Conservation (phyloP, 2,329 filamentous ascomycete species). For the Arachnopeziza araneosa region DNA sequence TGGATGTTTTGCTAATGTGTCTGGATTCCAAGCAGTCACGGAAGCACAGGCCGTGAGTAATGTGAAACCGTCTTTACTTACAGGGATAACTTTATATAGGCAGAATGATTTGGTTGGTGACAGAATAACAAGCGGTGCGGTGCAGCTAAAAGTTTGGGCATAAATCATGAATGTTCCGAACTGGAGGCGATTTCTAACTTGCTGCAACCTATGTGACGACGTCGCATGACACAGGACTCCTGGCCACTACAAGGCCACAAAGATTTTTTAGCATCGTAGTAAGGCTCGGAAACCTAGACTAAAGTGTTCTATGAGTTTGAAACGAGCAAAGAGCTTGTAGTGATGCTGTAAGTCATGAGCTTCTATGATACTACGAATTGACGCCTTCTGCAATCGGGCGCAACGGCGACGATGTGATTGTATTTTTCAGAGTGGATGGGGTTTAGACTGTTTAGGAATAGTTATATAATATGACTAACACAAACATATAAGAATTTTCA, state of each 20-base stretch:
- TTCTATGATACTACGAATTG: conserved; percentile 11
- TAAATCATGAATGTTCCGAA: no score
- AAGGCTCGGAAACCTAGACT: conserved; percentile 17
- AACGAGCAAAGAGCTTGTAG: conserved; percentile 17
- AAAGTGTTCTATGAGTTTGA: conserved; percentile 18
- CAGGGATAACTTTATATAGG: no score
- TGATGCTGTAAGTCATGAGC: conserved; percentile 14
- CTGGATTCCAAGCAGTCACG: no score
- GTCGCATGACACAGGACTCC: neutral
- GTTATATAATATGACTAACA: conserved; percentile 15
- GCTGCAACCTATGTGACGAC: no score
- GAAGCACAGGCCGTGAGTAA: no score
- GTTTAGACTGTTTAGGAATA: conserved; percentile 12
- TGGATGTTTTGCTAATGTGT: no score
- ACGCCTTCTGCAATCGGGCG: conserved; percentile 6
- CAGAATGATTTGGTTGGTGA: no score
- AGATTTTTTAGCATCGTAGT: conserved; percentile 8
- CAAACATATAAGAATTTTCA: conserved; percentile 4
- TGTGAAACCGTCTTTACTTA: no score
- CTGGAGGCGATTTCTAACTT: no score
- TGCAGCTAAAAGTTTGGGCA: no score
- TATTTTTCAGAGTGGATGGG: conserved; percentile 5
- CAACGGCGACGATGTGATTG: conserved; percentile 4
- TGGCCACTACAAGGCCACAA: no score
- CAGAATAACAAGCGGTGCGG: no score